Evolutionary conservation across 2,329 filamentous ascomycete species (phyloP).

Genomic region (Pseudogymnoascus sp.): DNA sequence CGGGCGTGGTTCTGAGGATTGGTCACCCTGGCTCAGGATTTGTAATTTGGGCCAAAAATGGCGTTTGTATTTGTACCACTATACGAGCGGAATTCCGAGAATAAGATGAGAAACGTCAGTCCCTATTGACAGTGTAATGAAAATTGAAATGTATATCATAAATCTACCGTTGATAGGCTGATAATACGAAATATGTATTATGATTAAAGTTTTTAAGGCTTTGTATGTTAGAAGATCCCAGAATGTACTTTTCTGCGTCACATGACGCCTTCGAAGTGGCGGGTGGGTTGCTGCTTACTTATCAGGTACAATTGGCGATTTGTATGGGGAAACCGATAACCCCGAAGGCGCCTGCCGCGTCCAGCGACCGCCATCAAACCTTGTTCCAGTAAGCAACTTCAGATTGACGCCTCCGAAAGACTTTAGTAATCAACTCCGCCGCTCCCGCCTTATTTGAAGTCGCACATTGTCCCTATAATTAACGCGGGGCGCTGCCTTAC

Average conservation of each 20-base stretch:
- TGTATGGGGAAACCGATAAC: slow-evolving; percentile 2
- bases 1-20: slow-evolving; percentile 4
- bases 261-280: neutral
- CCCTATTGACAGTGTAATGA: neutral
- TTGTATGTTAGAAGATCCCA: neutral
- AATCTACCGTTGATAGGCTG: neutral
- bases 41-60: slow-evolving; percentile 9
- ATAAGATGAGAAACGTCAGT: neutral
- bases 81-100: slow-evolving; percentile 2
- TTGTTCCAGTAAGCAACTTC: slow-evolving; percentile 6
- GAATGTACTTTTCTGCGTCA: neutral
- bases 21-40: slow-evolving; percentile 4
- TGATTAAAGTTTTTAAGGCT: neutral
- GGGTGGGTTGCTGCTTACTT: neutral
- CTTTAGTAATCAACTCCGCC: slow-evolving; percentile 7
- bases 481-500: neutral
- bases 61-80: slow-evolving; percentile 8
- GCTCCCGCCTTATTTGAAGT: neutral
- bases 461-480: slow-evolving; percentile 4
- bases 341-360: slow-evolving; percentile 5
- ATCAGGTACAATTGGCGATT: neutral
- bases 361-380: neutral
- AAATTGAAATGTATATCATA: neutral
- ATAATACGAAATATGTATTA: neutral
- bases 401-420: neutral